Evolutionary conservation across 2,329 filamentous ascomycete genomes (phyloP), one percentile per base, ranked within the genome.

Genomic region (Pestalotiopsis sp.): DNA sequence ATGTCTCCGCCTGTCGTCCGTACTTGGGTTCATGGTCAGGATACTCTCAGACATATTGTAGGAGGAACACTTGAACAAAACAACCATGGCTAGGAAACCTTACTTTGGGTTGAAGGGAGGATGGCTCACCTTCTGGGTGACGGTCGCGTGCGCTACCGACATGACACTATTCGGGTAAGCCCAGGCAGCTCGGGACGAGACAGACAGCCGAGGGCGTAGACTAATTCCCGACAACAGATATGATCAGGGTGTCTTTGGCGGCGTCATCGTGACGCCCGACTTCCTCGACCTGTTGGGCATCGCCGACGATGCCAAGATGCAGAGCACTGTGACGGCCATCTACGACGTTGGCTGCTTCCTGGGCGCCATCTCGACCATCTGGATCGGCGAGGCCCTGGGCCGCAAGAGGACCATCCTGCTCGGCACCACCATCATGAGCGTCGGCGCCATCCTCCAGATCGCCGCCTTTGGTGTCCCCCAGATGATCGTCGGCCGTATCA

Each of bases 321-420:
- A 77, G 49, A 74, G 79, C n/a, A 87, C 85, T 0, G 84, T 88
- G 12, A 87, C 85, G 0, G 86, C 87, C 2, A 85, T 88, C 66
- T 89, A 89, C 74, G 86, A 89, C 70, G 81, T 90, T 39, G 87
- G 87, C 9, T 90, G 87, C 74, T 89, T 90, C 75, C 77, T 89
- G 58, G 88, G 88, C 17, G 76, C 79, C 36, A 69, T 81, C 12
- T 71, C 73, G 12, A 76, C 76, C n/a, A 74, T 79, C 36, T 73
- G 74, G 60, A 69, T 80, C 65, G 79, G 79, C 39, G 79, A 81
- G 67, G 72, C 71, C 25, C 69, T 79, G 6, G 80, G 79, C 4
- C 74, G 79, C 31, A 76, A 78, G 71, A 76, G 74, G 60, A 77
- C 77, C 6, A 74, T 81, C 57, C 72, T 77, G 27, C 68, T 76